These are phyloP conservation scores for Mortierella sp. DNA, from an alignment of 371 early-diverging fungal genomes.

Conservation along the genomic window DNA sequence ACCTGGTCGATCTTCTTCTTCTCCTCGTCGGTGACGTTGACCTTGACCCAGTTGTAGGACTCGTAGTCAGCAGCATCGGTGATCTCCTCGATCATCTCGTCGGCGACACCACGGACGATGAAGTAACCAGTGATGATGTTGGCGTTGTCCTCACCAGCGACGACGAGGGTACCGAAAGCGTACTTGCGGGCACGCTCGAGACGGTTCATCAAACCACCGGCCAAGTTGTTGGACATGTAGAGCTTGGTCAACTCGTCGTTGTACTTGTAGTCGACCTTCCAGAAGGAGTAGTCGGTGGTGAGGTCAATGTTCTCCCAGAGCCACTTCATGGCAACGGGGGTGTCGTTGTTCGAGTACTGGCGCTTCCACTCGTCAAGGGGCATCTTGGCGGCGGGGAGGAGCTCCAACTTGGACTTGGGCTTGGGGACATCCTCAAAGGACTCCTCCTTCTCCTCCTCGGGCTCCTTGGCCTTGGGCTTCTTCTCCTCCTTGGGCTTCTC, in stretches of 20 bases:
- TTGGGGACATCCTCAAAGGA: conserved; percentile 80
- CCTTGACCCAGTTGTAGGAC: conserved; percentile 86
- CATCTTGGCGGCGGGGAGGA: conserved; percentile 88
- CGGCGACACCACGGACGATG: conserved; percentile 84
- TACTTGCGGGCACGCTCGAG: conserved; percentile 95
- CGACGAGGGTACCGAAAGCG: conserved; percentile 92
- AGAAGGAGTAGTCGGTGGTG: conserved; percentile 89
- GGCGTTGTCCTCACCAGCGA: conserved; percentile 90
- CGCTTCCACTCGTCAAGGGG: conserved; percentile 95
- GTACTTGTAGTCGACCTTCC: conserved; percentile 92
- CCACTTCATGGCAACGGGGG: conserved; percentile 91
- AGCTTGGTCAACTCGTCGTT: conserved; percentile 84
- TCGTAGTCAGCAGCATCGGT: conserved; percentile 92
- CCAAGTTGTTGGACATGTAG: conserved; percentile 92
- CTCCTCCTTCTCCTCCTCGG: conserved; percentile 68
- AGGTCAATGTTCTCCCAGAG: conserved; percentile 93
- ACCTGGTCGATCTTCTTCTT: conserved; percentile 57
- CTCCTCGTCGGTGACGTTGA: conserved; percentile 64
- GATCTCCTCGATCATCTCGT: conserved; percentile 89
- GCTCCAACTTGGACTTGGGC: conserved; percentile 93
- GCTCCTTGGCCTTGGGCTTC: conserved; percentile 59
- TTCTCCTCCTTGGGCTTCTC: conserved; percentile 55
- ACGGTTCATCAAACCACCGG: conserved; percentile 95
- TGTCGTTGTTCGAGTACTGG: conserved; percentile 96
- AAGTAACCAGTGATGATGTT: conserved; percentile 95